Evolutionary conservation across 2,329 filamentous ascomycete genomes (phyloP).

Genomic region (Ascochyta pisi): DNA sequence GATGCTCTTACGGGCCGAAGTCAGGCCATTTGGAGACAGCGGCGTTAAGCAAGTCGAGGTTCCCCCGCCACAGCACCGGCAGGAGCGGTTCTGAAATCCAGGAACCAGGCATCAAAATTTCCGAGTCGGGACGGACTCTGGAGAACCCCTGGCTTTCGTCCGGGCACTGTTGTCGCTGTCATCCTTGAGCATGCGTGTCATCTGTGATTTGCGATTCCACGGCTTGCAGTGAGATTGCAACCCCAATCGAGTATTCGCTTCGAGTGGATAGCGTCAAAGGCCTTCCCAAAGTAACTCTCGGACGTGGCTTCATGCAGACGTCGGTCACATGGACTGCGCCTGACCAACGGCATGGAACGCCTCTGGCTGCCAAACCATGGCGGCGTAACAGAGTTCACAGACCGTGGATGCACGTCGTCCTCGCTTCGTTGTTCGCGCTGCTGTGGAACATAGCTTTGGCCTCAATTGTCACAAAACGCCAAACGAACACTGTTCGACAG

Average conservation of each 20-base stretch:
- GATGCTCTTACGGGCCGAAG: conserved; percentile 5
- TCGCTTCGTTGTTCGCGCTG: not conserved
- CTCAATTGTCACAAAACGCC: conserved; percentile 19
- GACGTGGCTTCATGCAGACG: conserved; percentile 30
- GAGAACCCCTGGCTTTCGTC: conserved; percentile 4
- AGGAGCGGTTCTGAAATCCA: conserved; percentile 10
- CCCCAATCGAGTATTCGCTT: conserved; percentile 15
- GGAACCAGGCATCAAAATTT: conserved; percentile 16
- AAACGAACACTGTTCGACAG: not conserved
- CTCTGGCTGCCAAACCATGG: conserved; percentile 2
- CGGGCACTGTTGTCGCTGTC: not conserved
- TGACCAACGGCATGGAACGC: conserved; percentile 2
- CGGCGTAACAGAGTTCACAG: not conserved
- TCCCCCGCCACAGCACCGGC: conserved; percentile 3
- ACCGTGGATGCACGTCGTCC: not conserved
- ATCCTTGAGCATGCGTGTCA: conserved; percentile 1
- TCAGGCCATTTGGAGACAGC: conserved; percentile 2
- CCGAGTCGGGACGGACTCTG: conserved; percentile 8
- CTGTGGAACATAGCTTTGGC: conserved; percentile 20
- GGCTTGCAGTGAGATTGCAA: conserved; percentile 17
- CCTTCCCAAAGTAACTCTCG: conserved; percentile 31
- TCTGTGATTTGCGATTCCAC: not conserved
- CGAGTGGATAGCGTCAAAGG: conserved; percentile 17
- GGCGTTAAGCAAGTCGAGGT: conserved; percentile 8
- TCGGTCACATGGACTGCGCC: conserved; percentile 17